Evolutionary conservation across 345 rosid species (phyloP), one percentile per base, ranked within the genome.

Genomic region (Cardamine chenopodiifolia): DNA sequence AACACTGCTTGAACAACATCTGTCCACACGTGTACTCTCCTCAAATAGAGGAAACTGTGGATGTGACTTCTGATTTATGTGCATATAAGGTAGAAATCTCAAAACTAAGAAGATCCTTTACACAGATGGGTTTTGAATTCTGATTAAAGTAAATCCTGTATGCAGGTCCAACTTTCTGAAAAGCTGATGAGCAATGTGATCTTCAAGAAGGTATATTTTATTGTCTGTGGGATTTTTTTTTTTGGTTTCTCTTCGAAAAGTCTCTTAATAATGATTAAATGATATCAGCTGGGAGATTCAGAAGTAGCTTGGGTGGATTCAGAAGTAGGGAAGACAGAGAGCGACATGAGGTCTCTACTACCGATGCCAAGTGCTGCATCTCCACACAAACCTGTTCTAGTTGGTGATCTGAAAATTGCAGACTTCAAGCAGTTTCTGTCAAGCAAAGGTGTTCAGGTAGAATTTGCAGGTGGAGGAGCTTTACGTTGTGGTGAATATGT

Each of bases 291-390:
- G 14, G 99, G 97, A 78, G 99, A 95, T 71, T 82, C 89, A 49
- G 98, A 95, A 82, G 85, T 92, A 74, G 97, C 99, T 56, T 95
- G 97, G 97, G 80, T 85, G 57, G 98, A 95, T 84, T 86, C 96
- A 49, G 89, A 85, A 74, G 92, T 90, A 55, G 99, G 97, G 64
- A 90, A 86, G 86, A 89, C 93, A 9, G 97, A 89, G 78, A 88
- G 57, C 65, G 96, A 69, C 44, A 85, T 50, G 77, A 60, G 86
- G 59, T 92, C 92, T 52, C 79, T 95, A 63, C 81, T 85, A 26
- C 99, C 97, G 22, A 64, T 89, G 66, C 73, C 90, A 13, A 79
- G 83, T 28, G 57, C 88, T 44, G 79, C 93, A 1, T 85, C 89
- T 6, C 90, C 86, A 2, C 99, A 95, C 78, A 88, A 92, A 68